Percentiles rank a stretch among this genome's conserved stretches.
Conservation (phyloP, 441 rosid species). For the Adansonia grandidieri region DNA sequence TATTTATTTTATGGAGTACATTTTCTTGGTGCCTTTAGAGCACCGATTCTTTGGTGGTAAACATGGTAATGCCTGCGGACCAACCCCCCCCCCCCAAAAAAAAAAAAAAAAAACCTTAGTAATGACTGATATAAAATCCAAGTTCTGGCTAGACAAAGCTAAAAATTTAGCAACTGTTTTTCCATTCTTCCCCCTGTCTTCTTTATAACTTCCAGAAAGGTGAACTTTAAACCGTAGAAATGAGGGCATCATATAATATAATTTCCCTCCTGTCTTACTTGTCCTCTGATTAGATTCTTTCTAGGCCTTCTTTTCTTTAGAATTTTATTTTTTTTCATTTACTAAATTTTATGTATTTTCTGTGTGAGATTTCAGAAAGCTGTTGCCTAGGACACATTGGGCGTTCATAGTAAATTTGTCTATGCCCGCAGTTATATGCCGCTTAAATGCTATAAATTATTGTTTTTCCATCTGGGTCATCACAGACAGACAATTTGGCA, state of each 20-base stretch:
- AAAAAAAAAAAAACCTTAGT: not conserved
- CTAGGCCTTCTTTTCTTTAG: not conserved
- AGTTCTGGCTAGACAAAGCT: slow-evolving; percentile 5
- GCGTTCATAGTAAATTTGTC: slow-evolving; percentile 77
- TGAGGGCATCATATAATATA: not conserved
- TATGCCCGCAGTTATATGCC: slow-evolving; percentile 73
- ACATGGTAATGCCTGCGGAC: not conserved
- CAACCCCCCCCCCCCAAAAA: not conserved
- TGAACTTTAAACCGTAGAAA: not conserved
- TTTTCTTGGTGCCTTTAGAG: not conserved
- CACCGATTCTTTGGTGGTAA: not conserved
- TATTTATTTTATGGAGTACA: not conserved
- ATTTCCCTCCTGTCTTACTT: not conserved
- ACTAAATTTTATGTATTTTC: slow-evolving; percentile 19
- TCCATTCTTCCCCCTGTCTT: not conserved
- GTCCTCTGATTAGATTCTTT: not conserved
- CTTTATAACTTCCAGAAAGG: not conserved
- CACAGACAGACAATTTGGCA: not conserved
- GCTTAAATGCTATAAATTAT: slow-evolving; percentile 9
- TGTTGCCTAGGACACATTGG: slow-evolving; percentile 94
- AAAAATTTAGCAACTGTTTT: not conserved
- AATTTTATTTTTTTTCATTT: not conserved
- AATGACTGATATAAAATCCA: not conserved
- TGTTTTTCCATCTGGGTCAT: not conserved
- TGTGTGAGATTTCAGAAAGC: slow-evolving; percentile 59